phyloP scores from a whole-genome alignment of 805 yeast species.

The Metschnikowia lachancei region DNA sequence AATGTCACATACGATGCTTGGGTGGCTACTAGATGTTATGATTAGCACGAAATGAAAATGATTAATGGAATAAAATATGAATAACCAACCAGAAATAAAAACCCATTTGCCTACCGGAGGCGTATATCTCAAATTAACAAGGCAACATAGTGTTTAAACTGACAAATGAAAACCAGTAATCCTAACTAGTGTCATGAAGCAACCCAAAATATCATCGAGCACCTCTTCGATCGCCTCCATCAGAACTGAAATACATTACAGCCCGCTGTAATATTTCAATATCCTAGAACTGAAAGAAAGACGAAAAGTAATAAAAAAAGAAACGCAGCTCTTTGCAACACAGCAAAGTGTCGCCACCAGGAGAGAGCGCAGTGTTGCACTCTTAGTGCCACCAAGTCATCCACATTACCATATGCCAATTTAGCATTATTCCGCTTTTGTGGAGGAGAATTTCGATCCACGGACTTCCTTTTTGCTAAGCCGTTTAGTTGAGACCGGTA shows the following conservation, averaged over 20 bases:
- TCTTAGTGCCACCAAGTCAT: constrained; percentile 3
- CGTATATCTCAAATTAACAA: not conserved
- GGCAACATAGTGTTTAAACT: not conserved
- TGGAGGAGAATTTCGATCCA: constrained; percentile 2
- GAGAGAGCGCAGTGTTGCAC: constrained; percentile 1
- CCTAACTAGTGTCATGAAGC: no score
- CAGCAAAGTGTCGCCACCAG: constrained; percentile 5
- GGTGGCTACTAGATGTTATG: no score
- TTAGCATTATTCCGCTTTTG: not conserved
- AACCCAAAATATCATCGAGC: no score
- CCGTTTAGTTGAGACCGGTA: constrained; percentile 17
- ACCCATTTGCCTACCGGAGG: not conserved
- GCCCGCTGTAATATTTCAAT: not conserved
- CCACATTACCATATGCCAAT: not conserved
- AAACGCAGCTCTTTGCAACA: not conserved
- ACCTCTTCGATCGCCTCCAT: no score
- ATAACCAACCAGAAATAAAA: no score
- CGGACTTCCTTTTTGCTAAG: constrained; percentile 1
- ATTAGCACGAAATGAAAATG: no score
- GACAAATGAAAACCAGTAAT: not conserved
- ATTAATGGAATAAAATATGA: no score
- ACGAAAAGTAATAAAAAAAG: not conserved
- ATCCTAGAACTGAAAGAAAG: constrained; percentile 1
- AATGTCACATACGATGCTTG: no score
- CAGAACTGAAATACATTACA: not conserved